Base-by-base conservation (phyloP, 768 basidiomycete genomes). In the Cytidiella melzeri region DNA sequence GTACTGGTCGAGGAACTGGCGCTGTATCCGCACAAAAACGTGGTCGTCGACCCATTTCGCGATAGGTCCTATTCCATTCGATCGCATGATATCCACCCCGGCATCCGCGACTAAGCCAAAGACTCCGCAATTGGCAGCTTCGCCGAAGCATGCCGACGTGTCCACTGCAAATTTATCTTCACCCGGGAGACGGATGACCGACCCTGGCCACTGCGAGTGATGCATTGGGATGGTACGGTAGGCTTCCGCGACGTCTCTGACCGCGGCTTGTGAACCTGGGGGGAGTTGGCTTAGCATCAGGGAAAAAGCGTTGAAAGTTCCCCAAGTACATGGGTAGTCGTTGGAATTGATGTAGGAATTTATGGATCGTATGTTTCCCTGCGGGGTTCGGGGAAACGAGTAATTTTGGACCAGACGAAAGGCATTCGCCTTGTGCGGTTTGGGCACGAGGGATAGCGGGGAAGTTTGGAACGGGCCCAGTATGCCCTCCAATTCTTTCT, bases 21-120 rank as follows among this genome's bases (percentile, higher is more conserved):
- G 15, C 7, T 7, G 30, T 7, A 34, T 34, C 15, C 57, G 55
- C 11, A 68, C 52, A 3, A 63, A 60, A 3, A 68, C 43, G 47
- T 71, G 70, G 41, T 73, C 62, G 59, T 73, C 68, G 0, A 71
- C 69, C 70, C 71, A 73, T 50, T 71, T 72, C n/a, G 39, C 15
- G 13, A 68, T 50, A 3, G 49, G 52, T 1, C 50, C 36, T 30
- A 64, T 56, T 3, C 65, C 65, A 1, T 27, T 25, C 7, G 48
- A 37, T 7, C 36, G 1, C 54, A 65, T 68, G n/a, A 71, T 64
- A 0, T 54, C 64, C 0, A 64, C 56, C 0, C 68, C 45, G 57
- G 64, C 62, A 15, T 63, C 61, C 0, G 43, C 59, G 0, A 71
- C 23, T n/a, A 39, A 26, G 7, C 54, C 51, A 19, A 37, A 55